phyloP scores from a whole-genome alignment of 192 early-diverging fungal species.

The Chytriomyces hyalinus region DNA sequence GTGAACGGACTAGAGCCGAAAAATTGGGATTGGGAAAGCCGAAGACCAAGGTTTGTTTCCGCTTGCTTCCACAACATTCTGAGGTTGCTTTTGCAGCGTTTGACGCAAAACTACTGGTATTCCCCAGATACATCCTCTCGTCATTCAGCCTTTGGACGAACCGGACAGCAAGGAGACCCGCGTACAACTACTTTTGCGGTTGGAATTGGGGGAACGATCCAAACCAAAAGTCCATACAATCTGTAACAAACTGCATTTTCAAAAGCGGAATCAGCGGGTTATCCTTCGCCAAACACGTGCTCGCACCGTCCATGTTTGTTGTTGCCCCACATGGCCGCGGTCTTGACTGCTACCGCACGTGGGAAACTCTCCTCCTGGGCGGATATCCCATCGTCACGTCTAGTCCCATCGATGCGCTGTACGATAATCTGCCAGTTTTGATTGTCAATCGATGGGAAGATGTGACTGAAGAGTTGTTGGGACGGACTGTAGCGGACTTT shows the following conservation, averaged over 20 bases:
- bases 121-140: not conserved
- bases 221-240: not conserved
- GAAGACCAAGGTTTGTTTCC: not conserved
- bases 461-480: conserved; percentile 30
- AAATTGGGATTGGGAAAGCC: not conserved
- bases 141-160: conserved; percentile 19
- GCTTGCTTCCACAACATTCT: not conserved
- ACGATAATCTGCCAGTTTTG: conserved; percentile 22
- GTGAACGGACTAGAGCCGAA: not conserved
- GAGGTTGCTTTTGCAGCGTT: too few species aligned
- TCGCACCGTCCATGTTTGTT: conserved; percentile 27
- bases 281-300: conserved; percentile 7
- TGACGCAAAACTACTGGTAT: not conserved
- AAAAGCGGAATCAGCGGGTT: not conserved
- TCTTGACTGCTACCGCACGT: conserved; percentile 38
- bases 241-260: not conserved
- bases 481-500: conserved; percentile 21
- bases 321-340: conserved; percentile 28
- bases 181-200: conserved; percentile 19
- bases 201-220: not conserved
- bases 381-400: conserved; percentile 35
- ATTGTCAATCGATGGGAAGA: conserved; percentile 25
- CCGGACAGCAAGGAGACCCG: conserved; percentile 1
- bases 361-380: conserved; percentile 31
- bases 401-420: conserved; percentile 17